Evolutionary conservation across 192 early-diverging fungal species (phyloP).

Genomic region (Podochytrium sp.): DNA sequence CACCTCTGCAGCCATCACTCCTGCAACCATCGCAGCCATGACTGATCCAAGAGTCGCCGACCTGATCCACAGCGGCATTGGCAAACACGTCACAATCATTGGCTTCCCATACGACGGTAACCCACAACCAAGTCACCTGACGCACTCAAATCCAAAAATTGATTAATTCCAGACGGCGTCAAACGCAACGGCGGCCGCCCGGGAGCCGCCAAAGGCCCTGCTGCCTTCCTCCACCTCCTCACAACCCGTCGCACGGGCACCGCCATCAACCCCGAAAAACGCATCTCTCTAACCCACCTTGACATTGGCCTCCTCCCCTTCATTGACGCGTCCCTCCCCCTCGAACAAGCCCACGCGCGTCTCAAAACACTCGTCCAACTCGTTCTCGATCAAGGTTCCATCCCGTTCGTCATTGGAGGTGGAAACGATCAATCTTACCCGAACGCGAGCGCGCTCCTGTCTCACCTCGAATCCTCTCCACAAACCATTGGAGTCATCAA

Average conservation of each 20-base stretch:
- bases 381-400: not conserved
- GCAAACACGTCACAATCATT: conserved; percentile 15
- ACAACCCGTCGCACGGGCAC: conserved; percentile 19
- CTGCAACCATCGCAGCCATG: not conserved
- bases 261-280: conserved; percentile 19
- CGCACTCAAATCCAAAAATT: too few species aligned
- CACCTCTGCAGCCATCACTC: not conserved
- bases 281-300: not conserved
- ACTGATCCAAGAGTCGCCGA: conserved; percentile 2
- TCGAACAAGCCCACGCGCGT: conserved; percentile 19
- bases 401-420: conserved; percentile 31
- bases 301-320: not conserved
- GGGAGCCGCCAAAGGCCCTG: conserved; percentile 13
- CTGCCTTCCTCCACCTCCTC: conserved; percentile 3
- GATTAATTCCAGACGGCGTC: too few species aligned
- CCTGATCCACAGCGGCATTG: conserved; percentile 6
- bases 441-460: conserved; percentile 23
- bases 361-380: not conserved
- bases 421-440: conserved; percentile 35
- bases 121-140: too few species aligned
- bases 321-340: conserved; percentile 8
- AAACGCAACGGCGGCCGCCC: conserved; percentile 20
- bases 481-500: conserved; percentile 25
- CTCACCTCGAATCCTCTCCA: conserved; percentile 3
- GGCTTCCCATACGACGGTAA: conserved; percentile 22